Base-by-base conservation (phyloP, 2,329 filamentous ascomycete genomes). In the Chaetomium globosum region DNA sequence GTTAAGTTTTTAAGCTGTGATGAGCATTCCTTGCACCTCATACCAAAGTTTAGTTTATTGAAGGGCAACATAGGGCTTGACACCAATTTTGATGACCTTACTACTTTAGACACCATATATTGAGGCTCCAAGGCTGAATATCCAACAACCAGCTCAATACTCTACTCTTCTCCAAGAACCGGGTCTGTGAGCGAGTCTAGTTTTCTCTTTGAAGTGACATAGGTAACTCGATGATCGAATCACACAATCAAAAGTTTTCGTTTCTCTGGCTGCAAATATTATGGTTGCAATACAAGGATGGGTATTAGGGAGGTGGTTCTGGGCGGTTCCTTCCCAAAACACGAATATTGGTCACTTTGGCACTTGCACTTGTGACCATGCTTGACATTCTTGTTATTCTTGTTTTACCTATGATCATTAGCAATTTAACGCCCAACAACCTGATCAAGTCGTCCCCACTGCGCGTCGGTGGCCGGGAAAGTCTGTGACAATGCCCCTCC, bases 401-500 rank as follows among this genome's bases (percentile, higher is more conserved):
- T 43, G 39, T 16, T 43, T 48, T n/a, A n/a, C n/a, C n/a, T n/a
- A 48, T 4, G 9, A 8, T 9, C 5, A 48, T 19, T 48, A 0
- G 7, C 8, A 9, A 21, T 21, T 48, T 23, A 5, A 43, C 16
- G 5, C 39, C 7, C 39, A 43, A n/a, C 39, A n/a, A n/a, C 39
- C 6, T 43, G 16, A 5, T 16, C 5, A 39, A 19, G 36, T 48
- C 43, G 21, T 48, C 19, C 19, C 43, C 43, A 21, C 8, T 43
- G 10, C 9, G 28, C 31, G 5, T 23, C 26, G 4, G 4, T 43
- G 10, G 8, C 23, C 19, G 3, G 9, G 43, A 48, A 46, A 23
- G 19, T 21, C 9, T 30, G 39, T 43, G 16, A 39, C 13, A 12
- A 71, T 70, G 69, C 30, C 65, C 8, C 10, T 65, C 4, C 52